These are phyloP conservation scores for Thuidium tamariscinum DNA, from an alignment of 225 moss, liverwort and hornwort species.

Conservation along the genomic window DNA sequence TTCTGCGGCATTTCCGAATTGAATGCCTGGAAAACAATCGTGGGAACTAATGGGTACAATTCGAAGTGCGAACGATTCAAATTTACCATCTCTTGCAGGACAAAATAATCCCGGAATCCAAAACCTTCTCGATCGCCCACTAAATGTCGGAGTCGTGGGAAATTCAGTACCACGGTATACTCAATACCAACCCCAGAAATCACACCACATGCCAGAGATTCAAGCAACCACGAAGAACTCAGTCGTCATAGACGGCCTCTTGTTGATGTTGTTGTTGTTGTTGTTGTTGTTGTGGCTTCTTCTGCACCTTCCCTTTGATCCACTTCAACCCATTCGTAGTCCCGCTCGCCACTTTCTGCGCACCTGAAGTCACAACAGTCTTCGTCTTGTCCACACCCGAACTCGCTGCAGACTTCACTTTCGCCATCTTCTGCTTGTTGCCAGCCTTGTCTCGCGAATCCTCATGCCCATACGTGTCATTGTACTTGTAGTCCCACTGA, in stretches of 20 bases:
- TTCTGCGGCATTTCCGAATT: neutral
- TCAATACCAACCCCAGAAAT: neutral
- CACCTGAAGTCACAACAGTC: constrained; percentile 8
- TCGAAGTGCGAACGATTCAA: neutral
- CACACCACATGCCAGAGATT: neutral
- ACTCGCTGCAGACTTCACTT: constrained; percentile 31
- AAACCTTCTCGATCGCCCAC: neutral
- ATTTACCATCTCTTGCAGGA: neutral
- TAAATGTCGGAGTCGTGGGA: neutral
- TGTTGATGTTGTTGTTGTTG: neutral
- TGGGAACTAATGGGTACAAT: neutral
- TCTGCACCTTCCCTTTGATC: constrained; percentile 46
- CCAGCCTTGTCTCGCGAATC: neutral
- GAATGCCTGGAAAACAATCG: neutral
- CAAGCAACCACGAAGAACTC: neutral
- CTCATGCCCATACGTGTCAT: constrained; percentile 14
- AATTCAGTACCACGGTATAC: neutral
- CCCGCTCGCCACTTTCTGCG: constrained; percentile 26
- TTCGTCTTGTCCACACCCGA: constrained; percentile 41
- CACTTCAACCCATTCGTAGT: constrained; percentile 34
- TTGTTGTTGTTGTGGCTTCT: constrained; percentile 27
- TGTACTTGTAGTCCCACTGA: constrained; percentile 53
- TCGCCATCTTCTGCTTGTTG: constrained; percentile 25
- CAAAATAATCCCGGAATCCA: neutral
- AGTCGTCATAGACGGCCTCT: neutral